These are phyloP conservation scores for Mycosarcoma maydis DNA, from an alignment of 1,284 basidiomycete genomes.

Conservation along the genomic window DNA sequence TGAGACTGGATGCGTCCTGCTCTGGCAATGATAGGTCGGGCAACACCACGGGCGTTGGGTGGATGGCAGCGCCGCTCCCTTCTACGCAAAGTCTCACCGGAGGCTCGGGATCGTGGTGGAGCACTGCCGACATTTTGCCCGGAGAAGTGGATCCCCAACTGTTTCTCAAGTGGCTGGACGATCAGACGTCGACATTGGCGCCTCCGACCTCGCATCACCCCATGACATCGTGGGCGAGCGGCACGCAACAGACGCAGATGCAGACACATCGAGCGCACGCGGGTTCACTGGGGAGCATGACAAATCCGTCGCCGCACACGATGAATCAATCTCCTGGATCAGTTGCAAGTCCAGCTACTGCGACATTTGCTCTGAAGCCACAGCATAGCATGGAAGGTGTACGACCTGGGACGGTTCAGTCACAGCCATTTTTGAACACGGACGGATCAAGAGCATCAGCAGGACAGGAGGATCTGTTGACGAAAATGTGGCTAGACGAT, in stretches of 20 bases:
- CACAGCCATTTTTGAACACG: constrained; percentile 1
- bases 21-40: not conserved
- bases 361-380: not conserved
- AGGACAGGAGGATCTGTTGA: constrained; percentile 37
- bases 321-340: constrained; percentile 14
- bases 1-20: not conserved
- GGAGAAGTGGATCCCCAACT: constrained; percentile 50
- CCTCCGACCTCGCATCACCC: constrained; percentile 42
- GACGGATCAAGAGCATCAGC: not conserved
- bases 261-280: constrained; percentile 9
- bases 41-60: constrained; percentile 1
- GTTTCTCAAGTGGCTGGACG: constrained; percentile 48
- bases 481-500: constrained; percentile 48
- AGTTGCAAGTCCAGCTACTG: constrained; percentile 18
- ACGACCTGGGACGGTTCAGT: not conserved
- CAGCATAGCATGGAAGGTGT: not conserved
- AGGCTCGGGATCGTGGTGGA: constrained; percentile 42
- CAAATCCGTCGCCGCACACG: not conserved
- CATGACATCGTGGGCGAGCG: constrained; percentile 35
- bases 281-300: constrained; percentile 10
- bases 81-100: constrained; percentile 15
- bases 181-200: constrained; percentile 38
- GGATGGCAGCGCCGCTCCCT: constrained; percentile 6
- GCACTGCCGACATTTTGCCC: constrained; percentile 38
- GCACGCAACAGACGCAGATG: not conserved